Evolutionary conservation across 371 early-diverging fungal species (phyloP).

Genomic region (Mortierella sp.): DNA sequence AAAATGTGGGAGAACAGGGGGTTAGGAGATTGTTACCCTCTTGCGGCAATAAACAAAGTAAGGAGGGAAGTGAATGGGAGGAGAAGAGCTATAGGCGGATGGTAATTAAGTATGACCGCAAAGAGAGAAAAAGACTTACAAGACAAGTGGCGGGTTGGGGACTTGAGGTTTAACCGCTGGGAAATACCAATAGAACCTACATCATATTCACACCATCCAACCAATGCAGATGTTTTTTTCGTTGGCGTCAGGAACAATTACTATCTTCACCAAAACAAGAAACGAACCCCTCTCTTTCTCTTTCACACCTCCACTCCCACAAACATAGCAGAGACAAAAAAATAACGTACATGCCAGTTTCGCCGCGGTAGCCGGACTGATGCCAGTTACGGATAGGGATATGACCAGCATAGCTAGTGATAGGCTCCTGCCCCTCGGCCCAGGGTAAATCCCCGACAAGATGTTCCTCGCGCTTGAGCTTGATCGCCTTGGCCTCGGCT

Average conservation of each 20-base stretch:
- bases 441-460: conserved; percentile 68
- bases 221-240: background rate
- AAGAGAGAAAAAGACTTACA: conserved; percentile 48
- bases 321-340: background rate
- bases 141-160: conserved; percentile 63
- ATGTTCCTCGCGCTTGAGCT: conserved; percentile 49
- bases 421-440: conserved; percentile 62
- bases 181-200: conserved; percentile 78
- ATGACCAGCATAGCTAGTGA: conserved; percentile 73
- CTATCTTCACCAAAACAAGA: background rate
- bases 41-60: background rate
- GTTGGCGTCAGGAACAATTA: background rate
- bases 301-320: background rate
- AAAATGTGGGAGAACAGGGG: background rate
- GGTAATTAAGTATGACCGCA: background rate
- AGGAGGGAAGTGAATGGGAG: background rate
- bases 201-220: background rate
- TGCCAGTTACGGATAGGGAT: conserved; percentile 65
- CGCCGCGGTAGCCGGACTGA: conserved; percentile 38
- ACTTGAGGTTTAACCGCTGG: conserved; percentile 67
- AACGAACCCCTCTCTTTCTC: background rate
- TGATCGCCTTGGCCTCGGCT: background rate
- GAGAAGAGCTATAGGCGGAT: background rate
- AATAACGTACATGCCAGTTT: conserved; percentile 59
- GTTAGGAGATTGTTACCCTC: background rate